Conservation (phyloP, 306 rosid genomes). For the Quercus cerris region DNA sequence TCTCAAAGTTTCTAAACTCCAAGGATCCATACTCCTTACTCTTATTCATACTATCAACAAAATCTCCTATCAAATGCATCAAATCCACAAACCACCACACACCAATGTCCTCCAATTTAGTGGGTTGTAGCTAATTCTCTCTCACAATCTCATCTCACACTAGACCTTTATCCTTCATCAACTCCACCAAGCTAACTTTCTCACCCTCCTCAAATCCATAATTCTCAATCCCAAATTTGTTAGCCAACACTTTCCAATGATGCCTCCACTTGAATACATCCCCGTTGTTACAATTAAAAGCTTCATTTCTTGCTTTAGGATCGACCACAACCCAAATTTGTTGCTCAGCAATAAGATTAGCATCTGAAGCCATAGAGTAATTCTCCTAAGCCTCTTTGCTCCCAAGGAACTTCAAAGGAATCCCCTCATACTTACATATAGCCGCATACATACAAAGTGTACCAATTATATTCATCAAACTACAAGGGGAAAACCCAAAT, state of each 20-base stretch:
- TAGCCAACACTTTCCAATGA: too few relatives aligned
- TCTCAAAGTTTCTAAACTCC: conserved; percentile 63
- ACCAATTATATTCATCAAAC: conserved; percentile 13
- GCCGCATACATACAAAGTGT: not conserved
- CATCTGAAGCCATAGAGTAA: conserved; percentile 36
- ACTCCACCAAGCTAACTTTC: conserved; percentile 30
- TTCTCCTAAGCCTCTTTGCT: too few relatives aligned
- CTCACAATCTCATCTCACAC: conserved; percentile 64
- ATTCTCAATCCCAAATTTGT: not conserved
- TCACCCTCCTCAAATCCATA: conserved; percentile 50
- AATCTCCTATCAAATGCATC: not conserved
- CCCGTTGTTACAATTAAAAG: too few relatives aligned
- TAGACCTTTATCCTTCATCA: conserved; percentile 46
- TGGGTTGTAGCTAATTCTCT: conserved; percentile 38
- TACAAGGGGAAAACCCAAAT: conserved; percentile 23
- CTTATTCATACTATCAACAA: conserved; percentile 56
- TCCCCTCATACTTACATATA: too few relatives aligned
- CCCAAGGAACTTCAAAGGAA: too few relatives aligned
- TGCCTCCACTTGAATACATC: too few relatives aligned
- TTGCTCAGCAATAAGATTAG: not conserved
- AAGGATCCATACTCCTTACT: conserved; percentile 63
- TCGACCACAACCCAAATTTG: too few relatives aligned
- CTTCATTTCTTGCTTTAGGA: not conserved
- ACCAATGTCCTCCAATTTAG: conserved; percentile 47
- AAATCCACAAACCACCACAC: conserved; percentile 52